Evolutionary conservation across 495 filamentous ascomycete species (phyloP).

Genomic region (Sphaerosporella brunnea): DNA sequence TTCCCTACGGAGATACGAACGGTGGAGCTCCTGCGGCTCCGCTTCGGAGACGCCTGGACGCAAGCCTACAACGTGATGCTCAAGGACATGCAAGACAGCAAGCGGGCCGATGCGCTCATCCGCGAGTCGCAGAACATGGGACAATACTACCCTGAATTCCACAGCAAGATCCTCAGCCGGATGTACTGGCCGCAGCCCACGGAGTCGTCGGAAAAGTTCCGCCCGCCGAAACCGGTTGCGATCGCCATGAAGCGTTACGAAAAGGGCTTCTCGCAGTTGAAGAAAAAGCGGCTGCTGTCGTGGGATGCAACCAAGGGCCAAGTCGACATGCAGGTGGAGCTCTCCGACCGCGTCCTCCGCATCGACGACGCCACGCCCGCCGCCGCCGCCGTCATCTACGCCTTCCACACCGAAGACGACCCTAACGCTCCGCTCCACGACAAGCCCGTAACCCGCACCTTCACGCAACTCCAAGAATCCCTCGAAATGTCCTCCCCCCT

Average conservation of each 20-base stretch:
- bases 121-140: slow-evolving; percentile 29
- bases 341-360: slow-evolving; percentile 56
- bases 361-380: slow-evolving; percentile 60
- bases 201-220: slow-evolving; percentile 49
- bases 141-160: slow-evolving; percentile 28
- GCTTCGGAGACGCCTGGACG: slow-evolving; percentile 68
- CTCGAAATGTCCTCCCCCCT: slow-evolving; percentile 51
- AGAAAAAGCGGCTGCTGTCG: slow-evolving; percentile 64
- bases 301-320: slow-evolving; percentile 73
- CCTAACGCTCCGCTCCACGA: slow-evolving; percentile 17
- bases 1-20: slow-evolving; percentile 38
- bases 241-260: slow-evolving; percentile 53
- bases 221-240: slow-evolving; percentile 45
- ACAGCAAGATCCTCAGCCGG: slow-evolving; percentile 74
- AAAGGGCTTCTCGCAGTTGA: slow-evolving; percentile 57
- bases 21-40: slow-evolving; percentile 69
- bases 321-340: slow-evolving; percentile 61
- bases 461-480: slow-evolving; percentile 40
- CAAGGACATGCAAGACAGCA: slow-evolving; percentile 76
- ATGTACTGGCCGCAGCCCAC: slow-evolving; percentile 85
- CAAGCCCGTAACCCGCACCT: not conserved
- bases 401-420: slow-evolving; percentile 60
- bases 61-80: slow-evolving; percentile 96
- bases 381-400: slow-evolving; percentile 79
- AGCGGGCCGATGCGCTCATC: slow-evolving; percentile 48